Conservation (phyloP, 257 asterid species). For the Cordia subcordata region DNA sequence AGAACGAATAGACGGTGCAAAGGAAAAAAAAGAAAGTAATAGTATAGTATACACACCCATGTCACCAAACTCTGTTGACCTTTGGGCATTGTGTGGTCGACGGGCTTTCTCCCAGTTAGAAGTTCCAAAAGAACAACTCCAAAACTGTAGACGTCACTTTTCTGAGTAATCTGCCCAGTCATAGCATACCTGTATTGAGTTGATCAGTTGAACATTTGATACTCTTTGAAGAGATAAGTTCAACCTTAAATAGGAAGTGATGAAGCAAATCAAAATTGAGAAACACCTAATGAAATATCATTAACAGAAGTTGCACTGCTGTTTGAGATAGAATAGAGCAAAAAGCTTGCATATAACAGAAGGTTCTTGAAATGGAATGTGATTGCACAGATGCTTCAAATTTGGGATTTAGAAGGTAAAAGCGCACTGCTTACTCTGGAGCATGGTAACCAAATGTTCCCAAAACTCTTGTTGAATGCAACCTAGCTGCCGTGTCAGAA, state of each 20-base stretch:
- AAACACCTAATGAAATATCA: no score
- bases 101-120: slow-evolving; percentile 83
- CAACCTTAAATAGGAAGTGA: not conserved
- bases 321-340: no score
- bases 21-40: not conserved
- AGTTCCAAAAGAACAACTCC: slow-evolving; percentile 82
- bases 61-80: slow-evolving; percentile 92
- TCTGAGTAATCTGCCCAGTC: slow-evolving; percentile 89
- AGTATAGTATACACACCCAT: slow-evolving; percentile 40
- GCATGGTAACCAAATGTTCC: slow-evolving; percentile 96
- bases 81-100: slow-evolving; percentile 94
- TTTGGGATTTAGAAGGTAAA: not conserved
- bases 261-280: no score
- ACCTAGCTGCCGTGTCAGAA: slow-evolving; percentile 90
- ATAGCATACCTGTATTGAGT: slow-evolving; percentile 57
- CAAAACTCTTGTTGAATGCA: slow-evolving; percentile 85
- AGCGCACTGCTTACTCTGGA: slow-evolving; percentile 54
- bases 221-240: no score
- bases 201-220: no score
- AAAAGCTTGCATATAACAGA: not conserved
- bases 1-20: no score
- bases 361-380: no score
- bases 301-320: no score
- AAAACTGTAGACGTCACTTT: slow-evolving; percentile 83
- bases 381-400: no score